Conservation (phyloP, 805 yeast genomes). For the Kuraishia cidri region DNA sequence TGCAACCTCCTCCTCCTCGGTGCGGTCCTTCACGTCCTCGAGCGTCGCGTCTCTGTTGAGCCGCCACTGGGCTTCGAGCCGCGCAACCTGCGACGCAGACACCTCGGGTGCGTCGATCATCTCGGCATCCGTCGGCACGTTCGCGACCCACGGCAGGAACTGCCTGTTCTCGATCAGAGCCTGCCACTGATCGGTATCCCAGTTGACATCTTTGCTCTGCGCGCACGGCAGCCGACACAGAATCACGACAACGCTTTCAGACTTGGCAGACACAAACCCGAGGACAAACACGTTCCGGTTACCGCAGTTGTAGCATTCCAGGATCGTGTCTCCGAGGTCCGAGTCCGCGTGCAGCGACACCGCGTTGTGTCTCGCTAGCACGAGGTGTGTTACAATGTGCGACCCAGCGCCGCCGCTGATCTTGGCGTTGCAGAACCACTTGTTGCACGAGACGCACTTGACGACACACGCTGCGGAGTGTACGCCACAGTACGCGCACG, state of each 20-base stretch:
- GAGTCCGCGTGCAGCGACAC: constrained; percentile 74
- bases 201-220: constrained; percentile 60
- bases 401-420: constrained; percentile 40
- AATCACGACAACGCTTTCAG: constrained; percentile 79
- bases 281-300: constrained; percentile 67
- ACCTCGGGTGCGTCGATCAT: constrained; percentile 45
- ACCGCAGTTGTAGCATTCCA: constrained; percentile 92
- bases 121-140: constrained; percentile 59
- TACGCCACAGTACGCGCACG: constrained; percentile 68
- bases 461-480: constrained; percentile 57
- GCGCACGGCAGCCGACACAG: constrained; percentile 88
- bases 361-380: constrained; percentile 64
- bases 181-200: constrained; percentile 90
- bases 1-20: constrained; percentile 47
- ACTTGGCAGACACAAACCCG: constrained; percentile 83
- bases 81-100: constrained; percentile 54
- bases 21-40: constrained; percentile 49
- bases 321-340: constrained; percentile 75
- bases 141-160: constrained; percentile 76
- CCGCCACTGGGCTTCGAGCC: constrained; percentile 78
- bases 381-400: constrained; percentile 82
- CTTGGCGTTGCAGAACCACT: constrained; percentile 86
- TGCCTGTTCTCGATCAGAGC: constrained; percentile 74
- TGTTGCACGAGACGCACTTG: constrained; percentile 66
- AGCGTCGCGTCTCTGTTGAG: constrained; percentile 56